Percentiles rank a stretch among this genome's conserved stretches.
Conservation (phyloP, 2,329 filamentous ascomycete species). For the Colletotrichum liaoningense region DNA sequence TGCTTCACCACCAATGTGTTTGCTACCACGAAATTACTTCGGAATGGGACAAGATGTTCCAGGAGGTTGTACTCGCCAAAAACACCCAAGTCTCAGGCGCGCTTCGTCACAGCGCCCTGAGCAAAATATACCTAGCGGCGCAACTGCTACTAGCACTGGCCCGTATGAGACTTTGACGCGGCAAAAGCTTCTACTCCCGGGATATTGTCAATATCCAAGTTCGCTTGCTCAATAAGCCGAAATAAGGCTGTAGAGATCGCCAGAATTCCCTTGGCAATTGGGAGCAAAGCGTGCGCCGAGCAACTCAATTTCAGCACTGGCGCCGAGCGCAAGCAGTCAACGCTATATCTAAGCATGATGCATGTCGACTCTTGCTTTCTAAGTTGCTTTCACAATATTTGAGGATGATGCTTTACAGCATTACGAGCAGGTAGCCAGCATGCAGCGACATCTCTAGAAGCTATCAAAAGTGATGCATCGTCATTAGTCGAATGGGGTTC, state of each 20-base stretch:
- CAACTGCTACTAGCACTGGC: background rate
- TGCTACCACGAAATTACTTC: background rate
- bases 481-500: background rate
- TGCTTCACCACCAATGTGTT: slow-evolving; percentile 7
- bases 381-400: too few relatives aligned
- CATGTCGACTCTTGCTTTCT: background rate
- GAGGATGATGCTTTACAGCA: too few relatives aligned
- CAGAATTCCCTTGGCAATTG: slow-evolving; percentile 26
- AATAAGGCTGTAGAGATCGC: slow-evolving; percentile 28
- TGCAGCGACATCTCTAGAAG: background rate
- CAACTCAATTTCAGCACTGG: slow-evolving; percentile 16
- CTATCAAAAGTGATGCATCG: background rate
- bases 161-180: slow-evolving; percentile 9
- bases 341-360: background rate
- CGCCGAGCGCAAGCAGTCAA: slow-evolving; percentile 11
- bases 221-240: background rate
- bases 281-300: slow-evolving; percentile 31
- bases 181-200: slow-evolving; percentile 7
- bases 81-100: background rate
- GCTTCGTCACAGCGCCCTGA: background rate
- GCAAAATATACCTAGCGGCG: background rate
- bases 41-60: background rate
- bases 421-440: background rate
- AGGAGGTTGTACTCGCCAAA: slow-evolving; percentile 9
- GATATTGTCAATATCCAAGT: background rate